Evolutionary conservation across 2,329 filamentous ascomycete genomes (phyloP), one percentile per base, ranked within the genome.

Genomic region (Penicillium hordei): DNA sequence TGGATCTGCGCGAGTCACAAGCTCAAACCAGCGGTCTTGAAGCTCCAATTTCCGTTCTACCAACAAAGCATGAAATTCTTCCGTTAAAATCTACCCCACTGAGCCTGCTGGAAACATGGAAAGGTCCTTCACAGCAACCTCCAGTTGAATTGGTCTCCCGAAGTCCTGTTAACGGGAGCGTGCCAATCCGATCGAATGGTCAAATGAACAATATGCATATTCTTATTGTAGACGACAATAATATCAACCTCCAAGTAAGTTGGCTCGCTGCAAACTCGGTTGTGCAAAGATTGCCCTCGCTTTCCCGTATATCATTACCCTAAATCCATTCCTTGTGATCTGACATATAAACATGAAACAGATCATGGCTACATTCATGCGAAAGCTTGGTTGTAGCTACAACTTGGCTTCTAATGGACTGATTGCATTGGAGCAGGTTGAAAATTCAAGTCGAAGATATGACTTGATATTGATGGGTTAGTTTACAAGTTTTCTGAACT

Each of bases 201-300:
- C 27, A 34, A 36, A 19, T 42, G 25, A 29, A 8, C 36, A 55
- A 44, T 19, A 56, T 63, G 27, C 68, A 67, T 55, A 65, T 77
- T 15, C 64, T 78, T 7, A 66, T 78, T 13, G 76, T 78, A 1
- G 76, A 78, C 52, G 76, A 78, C 56, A 78, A 78, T 50, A 69
- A 73, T 4, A 76, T 78, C 49, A 78, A 78, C 34, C 61, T 77
- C 1, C 71, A 70, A 61, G 69, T 70, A 39, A 29, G 57, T 39
- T 5, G 45, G 2, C 12, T n/a, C 21, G 5, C 21, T 12, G 3
- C 13, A 48, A 48, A 34, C 8, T 34, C 5, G 13, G 8, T 34
- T 34, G 23, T 15, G 8, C 13, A 12, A 23, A 48, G 6, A 8
- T 8, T 7, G 9, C 9, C 15, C 8, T 48, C 15, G 8, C 29